Evolutionary conservation across 768 basidiomycete genomes (phyloP).

Genomic region (Serendipita vermifera): DNA sequence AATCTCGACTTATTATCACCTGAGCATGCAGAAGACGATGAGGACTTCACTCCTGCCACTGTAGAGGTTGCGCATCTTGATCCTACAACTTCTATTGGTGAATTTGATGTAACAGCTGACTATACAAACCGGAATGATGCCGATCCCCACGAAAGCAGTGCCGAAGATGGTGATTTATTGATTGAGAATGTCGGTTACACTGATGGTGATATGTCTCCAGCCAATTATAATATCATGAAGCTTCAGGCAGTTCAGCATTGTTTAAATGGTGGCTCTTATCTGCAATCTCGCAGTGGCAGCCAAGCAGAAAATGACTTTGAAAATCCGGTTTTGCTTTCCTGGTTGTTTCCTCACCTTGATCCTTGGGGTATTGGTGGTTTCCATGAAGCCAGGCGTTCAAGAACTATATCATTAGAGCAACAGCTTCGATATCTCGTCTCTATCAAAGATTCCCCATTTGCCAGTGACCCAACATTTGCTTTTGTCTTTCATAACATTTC

Average conservation of each 20-base stretch:
- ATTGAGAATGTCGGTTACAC: not conserved
- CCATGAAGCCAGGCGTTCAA: too few species aligned
- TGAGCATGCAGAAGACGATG: not conserved
- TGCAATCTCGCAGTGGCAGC: not conserved
- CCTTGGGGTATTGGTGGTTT: conserved; percentile 34
- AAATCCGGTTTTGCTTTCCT: not conserved
- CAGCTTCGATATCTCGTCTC: too few species aligned
- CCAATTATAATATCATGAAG: not conserved
- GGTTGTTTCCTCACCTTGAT: conserved; percentile 5
- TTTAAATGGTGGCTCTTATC: not conserved
- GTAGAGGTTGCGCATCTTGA: not conserved
- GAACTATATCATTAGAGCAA: too few species aligned
- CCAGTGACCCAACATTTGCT: conserved; percentile 30
- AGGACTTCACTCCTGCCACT: not conserved
- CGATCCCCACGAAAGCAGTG: not conserved
- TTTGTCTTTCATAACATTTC: conserved; percentile 33
- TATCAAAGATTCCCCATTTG: conserved; percentile 28
- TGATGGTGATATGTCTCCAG: not conserved
- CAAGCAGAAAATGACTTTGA: not conserved
- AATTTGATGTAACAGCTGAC: not conserved
- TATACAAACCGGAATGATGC: not conserved
- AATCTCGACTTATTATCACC: not conserved
- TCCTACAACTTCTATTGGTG: not conserved
- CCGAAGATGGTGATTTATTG: not conserved
- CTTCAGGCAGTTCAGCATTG: not conserved